Evolutionary conservation across 371 early-diverging fungal genomes (phyloP), one percentile per base, ranked within the genome.

Genomic region (Mortierella sp.): DNA sequence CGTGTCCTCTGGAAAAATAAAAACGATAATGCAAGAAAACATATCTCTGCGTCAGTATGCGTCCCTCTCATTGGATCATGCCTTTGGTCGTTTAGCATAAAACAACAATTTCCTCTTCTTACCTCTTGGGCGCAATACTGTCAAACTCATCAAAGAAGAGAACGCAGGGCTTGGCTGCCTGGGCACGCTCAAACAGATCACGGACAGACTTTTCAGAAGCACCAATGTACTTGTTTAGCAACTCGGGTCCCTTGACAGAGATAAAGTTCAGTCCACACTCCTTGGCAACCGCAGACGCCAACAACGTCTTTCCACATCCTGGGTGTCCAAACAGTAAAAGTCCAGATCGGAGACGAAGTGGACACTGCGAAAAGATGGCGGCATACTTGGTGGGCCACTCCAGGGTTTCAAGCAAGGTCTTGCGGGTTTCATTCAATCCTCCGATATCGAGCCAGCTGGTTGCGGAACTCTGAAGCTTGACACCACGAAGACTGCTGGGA

Each of bases 141-240:
- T 99, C 99, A 91, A 99, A 98, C 88, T 99, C 99, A 89, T 99
- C 99, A 91, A 99, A 99, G 87, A 98, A 97, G 48, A 98, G 87
- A 0, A 97, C 92, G 80, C 96, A 98, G 38, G 97, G 99, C 85
- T 93, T 95, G 32, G 94, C 98, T 49, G 96, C 95, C 87, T 95
- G 94, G 2, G 99, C 99, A 72, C 97, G 92, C 76, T 97, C 96
- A 91, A 99, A 99, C 8, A 99, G 88, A 84, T 98, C 96, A 68
- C 99, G 93, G 32, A 96, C 90, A 84, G 91, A 92, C 80, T 96
- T 95, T 83, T 97, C 97, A 89, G 95, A 95, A 29, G 96, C 96
- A 80, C 99, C 99, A 87, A 99, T 98, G 83, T 98, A 99, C 92
- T 98, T 99, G 90, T 96, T 98, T 48, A 99, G 87, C 41, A 99